Conservation (phyloP, 768 basidiomycete genomes). For the Mycena alexandri region DNA sequence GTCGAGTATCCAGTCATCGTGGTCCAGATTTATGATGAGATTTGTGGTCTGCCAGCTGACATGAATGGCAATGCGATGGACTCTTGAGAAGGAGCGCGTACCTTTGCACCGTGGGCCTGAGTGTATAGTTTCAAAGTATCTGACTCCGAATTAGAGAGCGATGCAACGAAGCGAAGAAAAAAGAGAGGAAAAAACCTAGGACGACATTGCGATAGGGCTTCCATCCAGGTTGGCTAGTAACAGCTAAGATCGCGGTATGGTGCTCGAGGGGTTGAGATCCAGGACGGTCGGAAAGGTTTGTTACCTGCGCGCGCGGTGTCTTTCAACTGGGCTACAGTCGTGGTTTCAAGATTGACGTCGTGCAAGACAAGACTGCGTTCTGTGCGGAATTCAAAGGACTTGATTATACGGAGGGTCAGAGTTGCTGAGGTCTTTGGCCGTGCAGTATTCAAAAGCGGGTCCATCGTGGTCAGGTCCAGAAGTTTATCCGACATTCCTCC, state of each 20-base stretch:
- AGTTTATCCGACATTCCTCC: neutral
- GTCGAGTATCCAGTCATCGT: conserved; percentile 92
- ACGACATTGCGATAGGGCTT: conserved; percentile 85
- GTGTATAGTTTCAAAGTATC: conserved; percentile 97
- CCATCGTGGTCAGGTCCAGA: conserved; percentile 46
- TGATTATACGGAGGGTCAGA: conserved; percentile 92
- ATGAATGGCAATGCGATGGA: conserved; percentile 8
- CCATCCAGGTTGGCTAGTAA: conserved; percentile 84
- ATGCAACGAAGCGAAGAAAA: neutral
- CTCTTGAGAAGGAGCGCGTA: conserved; percentile 43
- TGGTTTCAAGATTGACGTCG: conserved; percentile 80
- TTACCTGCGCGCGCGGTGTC: conserved; percentile 76
- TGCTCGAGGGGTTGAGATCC: conserved; percentile 26
- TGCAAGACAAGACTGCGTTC: conserved; percentile 89
- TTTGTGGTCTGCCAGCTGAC: conserved; percentile 81
- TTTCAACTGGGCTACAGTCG: conserved; percentile 87
- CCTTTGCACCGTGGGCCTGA: conserved; percentile 95
- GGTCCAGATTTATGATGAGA: conserved; percentile 96
- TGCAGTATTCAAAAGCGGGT: conserved; percentile 63
- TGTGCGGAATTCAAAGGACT: conserved; percentile 94
- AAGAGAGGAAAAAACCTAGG: conserved; percentile 62
- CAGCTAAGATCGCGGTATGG: conserved; percentile 58
- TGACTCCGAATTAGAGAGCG: neutral
- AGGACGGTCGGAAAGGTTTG: conserved; percentile 23
- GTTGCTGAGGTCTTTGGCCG: conserved; percentile 82